Evolutionary conservation across 108 stramenopile species (phyloP), one percentile per base, ranked within the genome.

Genomic region (Nitzschia palea): DNA sequence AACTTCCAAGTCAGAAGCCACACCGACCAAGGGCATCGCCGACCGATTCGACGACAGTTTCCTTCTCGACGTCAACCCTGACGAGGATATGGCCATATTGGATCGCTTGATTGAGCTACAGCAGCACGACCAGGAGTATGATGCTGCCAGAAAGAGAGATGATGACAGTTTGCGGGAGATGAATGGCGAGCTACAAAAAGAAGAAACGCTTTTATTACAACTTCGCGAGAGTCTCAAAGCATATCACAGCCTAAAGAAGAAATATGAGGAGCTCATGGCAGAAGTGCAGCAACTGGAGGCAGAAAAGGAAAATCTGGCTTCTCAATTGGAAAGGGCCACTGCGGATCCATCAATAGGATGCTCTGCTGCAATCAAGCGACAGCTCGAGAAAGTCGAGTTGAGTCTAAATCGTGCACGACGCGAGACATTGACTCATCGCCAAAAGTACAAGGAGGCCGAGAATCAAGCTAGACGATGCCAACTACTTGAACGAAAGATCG

Each of bases 81-180:
- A 91, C 58, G 89, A 88, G 60, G 93, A 95, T 35, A 86, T 95
- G 70, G 80, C 86, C 28, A 89, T 95, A 26, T 71, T 95, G 20
- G 87, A 95, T 42, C 79, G 90, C 45, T 74, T 95, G 9, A 77
- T 95, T 0, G 90, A 91, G 53, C 75, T 67, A 0, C 93, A 95
- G 60, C 86, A 90, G 43, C 80, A 81, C 0, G 90, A 91, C 44
- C 80, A 88, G 22, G 83, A 88, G 37, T 95, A 77, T 65, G 68
- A 70, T 28, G 80, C 77, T 23, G 58, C 69, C 18, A 71, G 79
- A 43, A 68, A 77, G 25, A 48, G 81, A 54, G 88, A 83, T 51
- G 79, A 90, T 56, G 82, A 82, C n/a, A 56, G 82, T 37, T 65
- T 92, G 27, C 65, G 77, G n/a, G 55, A 83, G 35, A 77, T 95